A percentile compares a stretch with the other conserved stretches of the same genome.
phyloP scores from a whole-genome alignment of 1,284 basidiomycete species.

The Cerioporus squamosus region DNA sequence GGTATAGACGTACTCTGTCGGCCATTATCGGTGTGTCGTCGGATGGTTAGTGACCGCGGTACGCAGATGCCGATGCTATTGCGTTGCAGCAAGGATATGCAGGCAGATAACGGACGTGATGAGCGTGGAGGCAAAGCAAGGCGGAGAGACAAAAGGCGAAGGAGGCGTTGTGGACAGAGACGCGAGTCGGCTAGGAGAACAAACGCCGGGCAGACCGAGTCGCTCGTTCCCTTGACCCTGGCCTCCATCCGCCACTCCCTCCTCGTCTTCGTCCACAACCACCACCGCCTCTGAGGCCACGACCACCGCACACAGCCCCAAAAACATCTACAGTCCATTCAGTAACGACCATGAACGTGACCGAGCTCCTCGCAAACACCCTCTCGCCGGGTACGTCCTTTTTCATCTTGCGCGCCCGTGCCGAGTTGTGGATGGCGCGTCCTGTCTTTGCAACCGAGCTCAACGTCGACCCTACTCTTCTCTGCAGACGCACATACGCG shows the following conservation, averaged over 20 bases:
- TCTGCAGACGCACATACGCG: conserved; percentile 79
- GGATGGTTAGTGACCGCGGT: no score
- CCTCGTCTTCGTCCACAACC: conserved; percentile 13
- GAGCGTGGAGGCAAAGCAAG: background rate
- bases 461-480: conserved; percentile 9
- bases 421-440: conserved; percentile 22
- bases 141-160: conserved; percentile 6
- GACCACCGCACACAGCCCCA: conserved; percentile 11
- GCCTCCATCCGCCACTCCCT: conserved; percentile 21
- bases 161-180: background rate
- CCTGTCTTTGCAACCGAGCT: conserved; percentile 8
- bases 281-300: conserved; percentile 24
- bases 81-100: background rate
- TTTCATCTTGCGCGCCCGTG: conserved; percentile 13
- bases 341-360: conserved; percentile 79
- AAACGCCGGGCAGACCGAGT: conserved; percentile 15
- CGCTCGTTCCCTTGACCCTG: conserved; percentile 25
- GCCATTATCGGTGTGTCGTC: conserved; percentile 30
- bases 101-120: background rate
- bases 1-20: conserved; percentile 37
- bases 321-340: conserved; percentile 12
- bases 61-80: background rate
- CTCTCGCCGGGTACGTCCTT: conserved; percentile 79
- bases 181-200: conserved; percentile 11
- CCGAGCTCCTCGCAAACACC: conserved; percentile 87